A percentile compares a stretch with the other conserved stretches of the same genome.
These are phyloP conservation scores for Aspergillus clavatus DNA, from an alignment of 2,329 filamentous ascomycete species.

Conservation along the genomic window DNA sequence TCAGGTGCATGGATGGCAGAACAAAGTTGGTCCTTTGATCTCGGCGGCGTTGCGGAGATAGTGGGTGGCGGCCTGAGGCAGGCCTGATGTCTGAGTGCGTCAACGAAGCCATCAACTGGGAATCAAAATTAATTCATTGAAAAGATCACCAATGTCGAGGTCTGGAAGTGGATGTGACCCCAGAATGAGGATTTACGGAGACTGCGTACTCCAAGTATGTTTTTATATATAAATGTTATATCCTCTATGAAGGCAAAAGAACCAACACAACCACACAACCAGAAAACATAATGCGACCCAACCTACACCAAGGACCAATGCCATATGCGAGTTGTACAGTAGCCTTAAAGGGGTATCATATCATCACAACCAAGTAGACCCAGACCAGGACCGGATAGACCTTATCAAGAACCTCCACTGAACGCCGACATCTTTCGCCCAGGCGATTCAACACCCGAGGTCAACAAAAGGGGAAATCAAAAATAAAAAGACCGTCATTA, in stretches of 20 bases:
- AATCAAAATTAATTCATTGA: too few relatives aligned
- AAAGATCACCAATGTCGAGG: too few relatives aligned
- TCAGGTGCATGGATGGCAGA: constrained; percentile 4
- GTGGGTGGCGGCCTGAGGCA: constrained; percentile 22
- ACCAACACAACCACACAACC: background rate
- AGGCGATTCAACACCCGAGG: constrained; percentile 5
- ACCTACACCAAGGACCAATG: background rate
- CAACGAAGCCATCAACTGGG: too few relatives aligned
- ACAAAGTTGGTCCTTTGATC: constrained; percentile 3
- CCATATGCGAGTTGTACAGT: constrained; percentile 1
- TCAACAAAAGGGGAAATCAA: constrained; percentile 7
- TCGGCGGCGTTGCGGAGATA: constrained; percentile 4
- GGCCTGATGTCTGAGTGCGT: too few relatives aligned
- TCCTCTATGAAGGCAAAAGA: background rate
- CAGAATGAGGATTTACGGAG: background rate
- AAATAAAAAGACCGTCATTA: constrained; percentile 7
- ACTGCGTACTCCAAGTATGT: background rate
- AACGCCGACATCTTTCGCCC: constrained; percentile 2
- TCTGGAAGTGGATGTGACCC: background rate
- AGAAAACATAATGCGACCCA: background rate
- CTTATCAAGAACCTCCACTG: background rate
- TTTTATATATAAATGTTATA: background rate
- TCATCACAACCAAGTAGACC: constrained; percentile 20
- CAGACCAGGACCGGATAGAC: background rate
- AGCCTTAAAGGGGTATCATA: constrained; percentile 28